Conservation (phyloP, 2,329 filamentous ascomycete species). For the Setomelanomma holmii region DNA sequence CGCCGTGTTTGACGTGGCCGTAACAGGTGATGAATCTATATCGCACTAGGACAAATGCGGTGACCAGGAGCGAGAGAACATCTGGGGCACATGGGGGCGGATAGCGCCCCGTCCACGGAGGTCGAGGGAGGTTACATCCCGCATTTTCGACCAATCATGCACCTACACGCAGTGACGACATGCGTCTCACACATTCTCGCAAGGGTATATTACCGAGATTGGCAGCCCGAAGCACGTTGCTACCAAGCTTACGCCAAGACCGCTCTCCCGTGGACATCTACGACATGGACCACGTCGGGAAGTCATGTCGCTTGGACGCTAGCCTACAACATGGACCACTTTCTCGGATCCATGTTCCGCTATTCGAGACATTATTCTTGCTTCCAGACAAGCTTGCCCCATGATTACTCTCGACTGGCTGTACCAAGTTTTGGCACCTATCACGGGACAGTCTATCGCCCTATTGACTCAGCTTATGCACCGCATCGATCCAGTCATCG, state of each 20-base stretch:
- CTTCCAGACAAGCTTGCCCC: neutral
- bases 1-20: neutral
- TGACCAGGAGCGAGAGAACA: neutral
- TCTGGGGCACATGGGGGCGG: constrained; percentile 1
- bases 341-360: neutral
- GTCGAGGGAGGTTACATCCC: constrained; percentile 7
- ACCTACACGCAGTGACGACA: neutral
- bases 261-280: neutral
- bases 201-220: neutral
- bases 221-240: neutral
- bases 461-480: neutral
- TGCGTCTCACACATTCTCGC: constrained; percentile 1
- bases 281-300: neutral
- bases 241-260: constrained; percentile 3
- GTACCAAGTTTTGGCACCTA: neutral
- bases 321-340: neutral
- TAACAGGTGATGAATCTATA: neutral
- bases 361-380: neutral
- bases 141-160: constrained; percentile 3
- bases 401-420: neutral
- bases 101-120: neutral
- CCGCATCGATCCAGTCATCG: neutral
- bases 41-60: constrained; percentile 1
- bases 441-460: neutral
- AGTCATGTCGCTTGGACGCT: neutral